A percentile compares a stretch with the other conserved stretches of the same genome.
Evolutionary conservation across 2,329 filamentous ascomycete species (phyloP).

Genomic region (Scedosporium boydii): DNA sequence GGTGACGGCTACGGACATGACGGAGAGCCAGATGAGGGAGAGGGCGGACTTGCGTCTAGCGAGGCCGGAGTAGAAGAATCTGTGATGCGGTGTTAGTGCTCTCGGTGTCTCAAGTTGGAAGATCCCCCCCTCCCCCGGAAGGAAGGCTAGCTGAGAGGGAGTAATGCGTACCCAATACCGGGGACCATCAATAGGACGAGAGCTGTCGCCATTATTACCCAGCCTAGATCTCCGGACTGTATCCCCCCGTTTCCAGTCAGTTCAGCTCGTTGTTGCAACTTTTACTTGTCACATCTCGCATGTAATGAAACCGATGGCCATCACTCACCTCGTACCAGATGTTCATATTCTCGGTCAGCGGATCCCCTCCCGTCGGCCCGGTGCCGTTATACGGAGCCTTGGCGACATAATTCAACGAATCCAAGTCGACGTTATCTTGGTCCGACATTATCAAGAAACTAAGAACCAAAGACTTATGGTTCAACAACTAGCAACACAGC

Average conservation of each 20-base stretch:
- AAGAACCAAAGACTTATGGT: too few relatives aligned
- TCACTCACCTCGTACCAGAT: constrained; percentile 62
- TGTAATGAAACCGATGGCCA: neutral
- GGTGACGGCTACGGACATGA: constrained; percentile 76
- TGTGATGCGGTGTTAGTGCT: constrained; percentile 11
- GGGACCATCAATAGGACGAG: constrained; percentile 89
- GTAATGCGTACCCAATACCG: constrained; percentile 56
- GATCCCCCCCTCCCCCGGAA: too few relatives aligned
- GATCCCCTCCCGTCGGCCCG: constrained; percentile 55
- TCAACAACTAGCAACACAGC: too few relatives aligned
- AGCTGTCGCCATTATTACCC: constrained; percentile 73
- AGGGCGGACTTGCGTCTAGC: constrained; percentile 82
- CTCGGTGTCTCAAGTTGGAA: too few relatives aligned
- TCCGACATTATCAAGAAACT: neutral
- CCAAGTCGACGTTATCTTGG: constrained; percentile 28
- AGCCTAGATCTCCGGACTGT: constrained; percentile 73
- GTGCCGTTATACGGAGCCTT: constrained; percentile 56
- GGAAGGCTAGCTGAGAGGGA: too few relatives aligned
- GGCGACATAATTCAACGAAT: constrained; percentile 32
- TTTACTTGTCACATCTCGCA: neutral
- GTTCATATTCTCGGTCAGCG: constrained; percentile 60
- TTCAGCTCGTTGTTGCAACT: neutral
- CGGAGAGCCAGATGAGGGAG: constrained; percentile 80
- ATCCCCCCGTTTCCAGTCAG: neutral
- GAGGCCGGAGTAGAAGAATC: constrained; percentile 87